Conservation (phyloP, 768 basidiomycete genomes). For the Xerocomellus intermedius region DNA sequence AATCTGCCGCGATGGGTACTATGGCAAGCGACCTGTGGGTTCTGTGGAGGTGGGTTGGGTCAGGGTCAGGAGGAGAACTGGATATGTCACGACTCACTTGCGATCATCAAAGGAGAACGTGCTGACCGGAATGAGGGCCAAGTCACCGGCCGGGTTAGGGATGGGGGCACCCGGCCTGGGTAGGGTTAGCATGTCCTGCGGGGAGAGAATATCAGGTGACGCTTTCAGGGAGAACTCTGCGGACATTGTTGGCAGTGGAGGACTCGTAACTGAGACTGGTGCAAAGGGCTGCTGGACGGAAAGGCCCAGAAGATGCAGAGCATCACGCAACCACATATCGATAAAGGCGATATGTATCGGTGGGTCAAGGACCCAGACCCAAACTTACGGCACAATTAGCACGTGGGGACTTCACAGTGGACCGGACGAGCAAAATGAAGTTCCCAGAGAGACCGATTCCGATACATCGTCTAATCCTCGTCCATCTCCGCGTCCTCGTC, state of each 20-base stretch:
- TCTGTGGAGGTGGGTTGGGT: slow-evolving; percentile 36
- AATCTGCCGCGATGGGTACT: slow-evolving; percentile 52
- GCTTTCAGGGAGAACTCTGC: slow-evolving; percentile 58
- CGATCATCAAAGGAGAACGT: slow-evolving; percentile 72
- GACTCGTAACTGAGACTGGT: not conserved
- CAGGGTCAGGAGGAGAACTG: not conserved
- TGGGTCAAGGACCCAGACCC: not conserved
- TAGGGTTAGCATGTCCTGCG: slow-evolving; percentile 67
- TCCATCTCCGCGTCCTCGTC: slow-evolving; percentile 50
- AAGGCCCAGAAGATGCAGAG: slow-evolving; percentile 50
- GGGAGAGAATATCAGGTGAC: slow-evolving; percentile 60
- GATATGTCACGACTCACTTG: slow-evolving; percentile 47
- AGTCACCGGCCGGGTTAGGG: slow-evolving; percentile 66
- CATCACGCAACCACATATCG: slow-evolving; percentile 44
- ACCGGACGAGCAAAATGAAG: not conserved
- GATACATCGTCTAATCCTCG: slow-evolving; percentile 38
- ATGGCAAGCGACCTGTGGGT: slow-evolving; percentile 69
- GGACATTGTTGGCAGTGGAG: slow-evolving; percentile 27
- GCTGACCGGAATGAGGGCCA: slow-evolving; percentile 64
- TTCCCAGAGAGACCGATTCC: not conserved
- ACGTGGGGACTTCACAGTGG: no score
- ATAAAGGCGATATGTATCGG: slow-evolving; percentile 10
- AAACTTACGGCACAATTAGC: not conserved
- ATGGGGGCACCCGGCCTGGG: slow-evolving; percentile 63
- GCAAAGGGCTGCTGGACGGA: slow-evolving; percentile 51